These are phyloP conservation scores for Lachancea quebecensis DNA, from an alignment of 805 yeast species.

Conservation along the genomic window DNA sequence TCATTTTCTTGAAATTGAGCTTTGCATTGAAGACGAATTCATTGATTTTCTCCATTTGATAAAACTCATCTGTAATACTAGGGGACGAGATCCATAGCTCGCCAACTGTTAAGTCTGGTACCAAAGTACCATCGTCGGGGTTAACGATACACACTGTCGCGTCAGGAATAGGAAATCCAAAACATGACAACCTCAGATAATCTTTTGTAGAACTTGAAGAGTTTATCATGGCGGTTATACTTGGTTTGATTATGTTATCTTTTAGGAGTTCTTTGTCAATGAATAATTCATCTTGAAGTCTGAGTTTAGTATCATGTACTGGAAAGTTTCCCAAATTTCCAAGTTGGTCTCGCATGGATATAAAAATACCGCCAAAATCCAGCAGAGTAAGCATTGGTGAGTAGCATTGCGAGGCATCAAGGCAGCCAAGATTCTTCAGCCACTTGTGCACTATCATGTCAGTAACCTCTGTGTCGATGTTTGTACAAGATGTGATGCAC, in stretches of 20 bases:
- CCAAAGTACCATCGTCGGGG: conserved; percentile 77
- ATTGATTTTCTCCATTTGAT: conserved; percentile 31
- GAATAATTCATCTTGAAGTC: conserved; percentile 30
- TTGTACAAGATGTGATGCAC: conserved; percentile 82
- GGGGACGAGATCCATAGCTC: conserved; percentile 98
- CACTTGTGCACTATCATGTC: conserved; percentile 85
- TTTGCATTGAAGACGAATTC: conserved; percentile 32
- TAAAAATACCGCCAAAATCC: conserved; percentile 95
- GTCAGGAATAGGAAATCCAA: conserved; percentile 92
- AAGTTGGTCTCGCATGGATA: conserved; percentile 87
- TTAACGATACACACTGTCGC: conserved; percentile 90
- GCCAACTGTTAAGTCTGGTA: conserved; percentile 75
- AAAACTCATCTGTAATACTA: conserved; percentile 57
- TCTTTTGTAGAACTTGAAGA: conserved; percentile 35
- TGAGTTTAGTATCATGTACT: conserved; percentile 24
- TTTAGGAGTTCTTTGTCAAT: conserved; percentile 31
- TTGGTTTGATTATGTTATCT: conserved; percentile 29
- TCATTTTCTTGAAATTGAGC: conserved; percentile 28
- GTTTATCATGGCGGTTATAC: conserved; percentile 27
- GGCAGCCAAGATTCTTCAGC: conserved; percentile 85
- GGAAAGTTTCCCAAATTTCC: conserved; percentile 29
- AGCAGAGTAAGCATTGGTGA: conserved; percentile 84
- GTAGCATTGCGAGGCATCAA: conserved; percentile 63
- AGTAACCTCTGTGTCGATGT: conserved; percentile 89
- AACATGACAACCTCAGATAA: conserved; percentile 72